Conservation (phyloP, 2,329 filamentous ascomycete genomes). For the Blastomyces emzantsi region DNA sequence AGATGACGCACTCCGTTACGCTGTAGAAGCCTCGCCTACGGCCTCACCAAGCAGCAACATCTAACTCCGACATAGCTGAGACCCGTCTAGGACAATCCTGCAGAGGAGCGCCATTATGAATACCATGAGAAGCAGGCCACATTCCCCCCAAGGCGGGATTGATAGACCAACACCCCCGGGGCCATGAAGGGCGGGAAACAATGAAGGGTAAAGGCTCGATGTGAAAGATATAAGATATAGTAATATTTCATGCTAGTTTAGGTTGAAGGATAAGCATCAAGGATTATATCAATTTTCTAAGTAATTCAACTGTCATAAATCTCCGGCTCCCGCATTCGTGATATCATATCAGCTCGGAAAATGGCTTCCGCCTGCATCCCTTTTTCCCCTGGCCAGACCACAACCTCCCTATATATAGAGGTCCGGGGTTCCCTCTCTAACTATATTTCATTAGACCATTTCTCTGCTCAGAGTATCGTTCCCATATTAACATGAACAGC, state of each 20-base stretch:
- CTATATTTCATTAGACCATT: background rate
- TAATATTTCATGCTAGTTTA: background rate
- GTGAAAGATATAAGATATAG: background rate
- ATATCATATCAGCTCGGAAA: background rate
- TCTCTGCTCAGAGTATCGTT: slow-evolving; percentile 24
- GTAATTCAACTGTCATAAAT: background rate
- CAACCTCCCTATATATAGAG: background rate
- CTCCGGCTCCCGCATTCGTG: background rate
- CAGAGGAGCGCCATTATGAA: background rate
- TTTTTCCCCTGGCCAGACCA: background rate
- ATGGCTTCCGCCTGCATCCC: background rate
- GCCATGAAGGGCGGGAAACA: no score
- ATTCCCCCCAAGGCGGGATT: background rate
- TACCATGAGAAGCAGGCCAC: background rate
- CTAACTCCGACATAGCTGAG: background rate
- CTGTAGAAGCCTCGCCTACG: background rate
- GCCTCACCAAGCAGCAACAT: background rate
- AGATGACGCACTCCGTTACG: background rate
- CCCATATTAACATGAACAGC: slow-evolving; percentile 41
- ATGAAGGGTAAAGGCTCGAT: no score
- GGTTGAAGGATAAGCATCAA: background rate
- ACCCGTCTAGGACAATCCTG: background rate
- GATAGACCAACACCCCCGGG: background rate
- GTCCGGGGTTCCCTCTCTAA: background rate
- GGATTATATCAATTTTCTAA: background rate